Evolutionary conservation across 1,284 basidiomycete genomes (phyloP).

Genomic region (Ceraceosorus bombacis): DNA sequence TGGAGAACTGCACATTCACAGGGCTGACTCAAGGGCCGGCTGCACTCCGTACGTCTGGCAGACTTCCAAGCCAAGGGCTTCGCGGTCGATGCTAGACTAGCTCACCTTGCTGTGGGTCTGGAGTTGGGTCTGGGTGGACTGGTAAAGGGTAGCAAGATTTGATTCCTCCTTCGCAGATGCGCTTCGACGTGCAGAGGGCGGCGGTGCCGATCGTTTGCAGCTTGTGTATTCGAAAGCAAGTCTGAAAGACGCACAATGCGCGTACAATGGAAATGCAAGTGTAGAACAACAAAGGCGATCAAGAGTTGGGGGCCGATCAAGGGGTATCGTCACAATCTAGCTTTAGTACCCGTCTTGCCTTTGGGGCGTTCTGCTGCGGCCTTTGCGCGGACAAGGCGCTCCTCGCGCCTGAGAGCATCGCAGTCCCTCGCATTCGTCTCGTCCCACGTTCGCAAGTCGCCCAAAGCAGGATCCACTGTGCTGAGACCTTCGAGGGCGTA

Average conservation of each 20-base stretch:
- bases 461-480: slow-evolving; percentile 14
- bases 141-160: background rate
- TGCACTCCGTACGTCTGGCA: slow-evolving; percentile 8
- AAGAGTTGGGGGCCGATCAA: too few species aligned
- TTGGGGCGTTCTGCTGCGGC: too few species aligned
- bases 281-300: too few species aligned
- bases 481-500: slow-evolving; percentile 19
- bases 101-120: slow-evolving; percentile 41
- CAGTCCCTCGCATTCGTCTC: slow-evolving; percentile 16
- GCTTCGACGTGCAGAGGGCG: too few species aligned
- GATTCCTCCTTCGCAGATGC: background rate
- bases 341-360: too few species aligned
- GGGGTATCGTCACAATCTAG: too few species aligned
- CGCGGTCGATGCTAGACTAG: slow-evolving; percentile 41
- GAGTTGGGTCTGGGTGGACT: slow-evolving; percentile 13
- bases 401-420: background rate
- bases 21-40: background rate
- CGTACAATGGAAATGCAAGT: too few species aligned
- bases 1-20: background rate
- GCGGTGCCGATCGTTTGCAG: too few species aligned
- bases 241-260: too few species aligned
- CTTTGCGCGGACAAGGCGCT: background rate
- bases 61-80: slow-evolving; percentile 33
- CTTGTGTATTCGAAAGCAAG: too few species aligned
- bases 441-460: slow-evolving; percentile 22